Percentiles rank a stretch among this genome's conserved stretches.
phyloP scores from a whole-genome alignment of 306 rosid genomes.

The Cucurbita argyrosperma region DNA sequence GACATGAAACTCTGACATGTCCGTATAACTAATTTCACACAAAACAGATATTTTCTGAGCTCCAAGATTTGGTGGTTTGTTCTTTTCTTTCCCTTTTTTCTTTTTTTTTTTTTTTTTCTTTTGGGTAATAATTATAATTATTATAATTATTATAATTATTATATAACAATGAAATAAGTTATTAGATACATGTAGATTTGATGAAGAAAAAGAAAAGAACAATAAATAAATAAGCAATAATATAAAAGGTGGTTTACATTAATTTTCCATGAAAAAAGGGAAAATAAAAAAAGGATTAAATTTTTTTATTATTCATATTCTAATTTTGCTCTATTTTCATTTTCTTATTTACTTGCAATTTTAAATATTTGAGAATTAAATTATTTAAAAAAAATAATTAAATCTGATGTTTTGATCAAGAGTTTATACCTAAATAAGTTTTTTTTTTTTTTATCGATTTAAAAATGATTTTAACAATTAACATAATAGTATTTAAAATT shows the following conservation, averaged over 20 bases:
- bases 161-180: slow-evolving; percentile 1
- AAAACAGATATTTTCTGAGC: background rate
- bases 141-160: background rate
- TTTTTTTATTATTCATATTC: background rate
- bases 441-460: too few species aligned
- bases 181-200: background rate
- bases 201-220: background rate
- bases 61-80: background rate
- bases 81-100: too few species aligned
- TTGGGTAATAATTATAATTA: too few species aligned
- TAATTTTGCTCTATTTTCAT: background rate
- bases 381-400: too few species aligned
- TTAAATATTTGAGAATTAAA: too few species aligned
- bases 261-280: background rate
- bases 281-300: background rate
- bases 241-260: background rate
- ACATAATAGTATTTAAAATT: too few species aligned
- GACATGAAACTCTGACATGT: background rate
- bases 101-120: background rate
- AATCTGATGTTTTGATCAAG: too few species aligned
- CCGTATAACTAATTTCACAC: background rate
- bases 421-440: too few species aligned
- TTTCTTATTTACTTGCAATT: too few species aligned
- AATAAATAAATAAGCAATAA: background rate
- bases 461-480: too few species aligned